A percentile compares a stretch with the other conserved stretches of the same genome.
Conservation (phyloP, 148 eudicot species). For the Bassia scoparia region DNA sequence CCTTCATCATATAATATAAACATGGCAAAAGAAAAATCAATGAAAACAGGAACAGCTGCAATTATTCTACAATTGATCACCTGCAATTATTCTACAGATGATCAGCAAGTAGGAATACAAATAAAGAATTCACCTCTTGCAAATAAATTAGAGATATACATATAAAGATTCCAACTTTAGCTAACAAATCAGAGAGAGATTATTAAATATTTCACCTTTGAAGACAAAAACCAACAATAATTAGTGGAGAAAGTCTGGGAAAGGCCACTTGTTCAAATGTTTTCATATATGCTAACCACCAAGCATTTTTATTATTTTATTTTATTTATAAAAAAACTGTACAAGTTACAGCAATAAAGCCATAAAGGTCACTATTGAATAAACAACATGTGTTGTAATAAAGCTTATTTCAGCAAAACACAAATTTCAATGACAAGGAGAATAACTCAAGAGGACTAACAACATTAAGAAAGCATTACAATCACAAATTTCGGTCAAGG, state of each 20-base stretch:
- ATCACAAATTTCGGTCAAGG: not conserved
- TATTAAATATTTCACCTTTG: not conserved
- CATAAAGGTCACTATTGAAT: not conserved
- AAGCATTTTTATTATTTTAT: too few relatives aligned
- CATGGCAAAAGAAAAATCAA: too few relatives aligned
- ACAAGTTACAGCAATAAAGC: not conserved
- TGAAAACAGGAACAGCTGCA: not conserved
- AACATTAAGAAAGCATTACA: not conserved
- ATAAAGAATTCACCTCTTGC: not conserved
- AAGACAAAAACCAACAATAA: not conserved
- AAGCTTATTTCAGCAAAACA: not conserved
- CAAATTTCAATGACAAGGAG: not conserved
- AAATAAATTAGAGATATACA: not conserved
- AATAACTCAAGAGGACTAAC: not conserved
- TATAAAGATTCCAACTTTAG: not conserved
- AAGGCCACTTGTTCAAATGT: conserved; percentile 2
- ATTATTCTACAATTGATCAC: not conserved
- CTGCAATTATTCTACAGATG: too few relatives aligned
- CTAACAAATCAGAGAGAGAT: not conserved
- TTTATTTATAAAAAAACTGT: not conserved
- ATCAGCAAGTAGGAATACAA: too few relatives aligned
- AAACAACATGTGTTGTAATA: not conserved
- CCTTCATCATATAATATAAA: not conserved
- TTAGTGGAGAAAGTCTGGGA: conserved; percentile 8
- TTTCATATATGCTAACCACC: not conserved